These are phyloP conservation scores for Cicer cuneatum DNA, from an alignment of 306 rosid genomes.

Conservation along the genomic window DNA sequence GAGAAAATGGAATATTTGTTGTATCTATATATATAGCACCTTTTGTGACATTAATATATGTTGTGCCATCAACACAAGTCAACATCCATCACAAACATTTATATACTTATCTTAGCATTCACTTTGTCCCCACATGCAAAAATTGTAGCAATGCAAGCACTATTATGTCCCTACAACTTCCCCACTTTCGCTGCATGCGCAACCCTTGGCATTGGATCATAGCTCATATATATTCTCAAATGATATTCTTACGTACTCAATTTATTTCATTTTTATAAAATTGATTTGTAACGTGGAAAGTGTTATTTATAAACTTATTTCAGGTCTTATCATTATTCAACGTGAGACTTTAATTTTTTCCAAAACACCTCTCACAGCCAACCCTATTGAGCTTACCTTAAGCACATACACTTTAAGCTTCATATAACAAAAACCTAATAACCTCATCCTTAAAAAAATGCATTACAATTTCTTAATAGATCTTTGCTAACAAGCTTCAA, in stretches of 20 bases:
- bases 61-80: slow-evolving; percentile 23
- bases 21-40: neutral
- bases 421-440: too few relatives aligned
- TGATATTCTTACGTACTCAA: neutral
- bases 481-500: slow-evolving; percentile 27
- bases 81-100: neutral
- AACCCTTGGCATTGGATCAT: slow-evolving; percentile 15
- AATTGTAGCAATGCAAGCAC: slow-evolving; percentile 22
- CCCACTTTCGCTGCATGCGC: slow-evolving; percentile 46
- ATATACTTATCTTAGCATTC: slow-evolving; percentile 51
- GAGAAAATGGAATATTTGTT: slow-evolving; percentile 8
- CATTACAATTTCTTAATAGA: slow-evolving; percentile 5
- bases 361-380: too few relatives aligned
- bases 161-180: slow-evolving; percentile 40
- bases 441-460: slow-evolving; percentile 14
- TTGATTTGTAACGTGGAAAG: too few relatives aligned
- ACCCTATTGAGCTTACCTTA: too few relatives aligned
- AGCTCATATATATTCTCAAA: slow-evolving; percentile 16
- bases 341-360: too few relatives aligned
- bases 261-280: too few relatives aligned
- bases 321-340: too few relatives aligned
- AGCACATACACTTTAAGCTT: too few relatives aligned
- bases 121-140: slow-evolving; percentile 66
- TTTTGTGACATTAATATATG: slow-evolving; percentile 19
- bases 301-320: too few relatives aligned